Conservation (phyloP, 2,329 filamentous ascomycete species). For the Colletotrichum nymphaeae region DNA sequence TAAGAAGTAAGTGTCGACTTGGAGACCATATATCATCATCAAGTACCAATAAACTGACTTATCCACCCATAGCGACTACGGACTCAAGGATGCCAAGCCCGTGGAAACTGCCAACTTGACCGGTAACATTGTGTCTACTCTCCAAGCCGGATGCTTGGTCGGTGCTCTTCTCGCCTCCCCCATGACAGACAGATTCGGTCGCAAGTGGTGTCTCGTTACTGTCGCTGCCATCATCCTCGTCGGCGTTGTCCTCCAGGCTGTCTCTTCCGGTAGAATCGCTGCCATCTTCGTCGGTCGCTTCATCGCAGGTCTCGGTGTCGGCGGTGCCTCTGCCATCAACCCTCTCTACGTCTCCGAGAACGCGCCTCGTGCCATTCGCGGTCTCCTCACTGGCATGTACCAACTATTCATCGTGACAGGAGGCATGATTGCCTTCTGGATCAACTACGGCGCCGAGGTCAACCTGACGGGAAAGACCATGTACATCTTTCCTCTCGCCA, state of each 20-base stretch:
- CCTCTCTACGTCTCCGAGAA: conserved; percentile 59
- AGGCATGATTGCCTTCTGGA: conserved; percentile 58
- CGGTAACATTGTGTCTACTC: conserved; percentile 41
- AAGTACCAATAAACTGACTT: conserved; percentile 52
- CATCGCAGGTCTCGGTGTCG: conserved; percentile 59
- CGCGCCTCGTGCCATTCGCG: conserved; percentile 56
- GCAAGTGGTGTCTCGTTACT: conserved; percentile 60
- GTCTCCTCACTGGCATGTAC: conserved; percentile 56
- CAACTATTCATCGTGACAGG: conserved; percentile 59
- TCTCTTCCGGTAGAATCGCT: conserved; percentile 65
- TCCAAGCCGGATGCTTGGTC: conserved; percentile 45
- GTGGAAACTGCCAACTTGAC: conserved; percentile 37
- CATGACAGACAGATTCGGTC: conserved; percentile 53
- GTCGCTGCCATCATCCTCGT: conserved; percentile 65
- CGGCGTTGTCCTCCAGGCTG: conserved; percentile 71
- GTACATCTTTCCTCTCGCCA: conserved; percentile 63
- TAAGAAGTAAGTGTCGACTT: conserved; percentile 53
- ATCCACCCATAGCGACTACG: conserved; percentile 54
- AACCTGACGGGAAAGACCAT: conserved; percentile 43
- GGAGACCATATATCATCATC: no score
- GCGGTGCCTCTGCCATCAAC: conserved; percentile 54
- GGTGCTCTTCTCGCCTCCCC: conserved; percentile 46
- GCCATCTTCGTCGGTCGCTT: conserved; percentile 73
- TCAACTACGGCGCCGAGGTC: conserved; percentile 61
- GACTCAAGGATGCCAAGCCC: conserved; percentile 24